Base-by-base conservation (phyloP, 1,284 basidiomycete genomes). In the Mycosarcoma mackinlayi region DNA sequence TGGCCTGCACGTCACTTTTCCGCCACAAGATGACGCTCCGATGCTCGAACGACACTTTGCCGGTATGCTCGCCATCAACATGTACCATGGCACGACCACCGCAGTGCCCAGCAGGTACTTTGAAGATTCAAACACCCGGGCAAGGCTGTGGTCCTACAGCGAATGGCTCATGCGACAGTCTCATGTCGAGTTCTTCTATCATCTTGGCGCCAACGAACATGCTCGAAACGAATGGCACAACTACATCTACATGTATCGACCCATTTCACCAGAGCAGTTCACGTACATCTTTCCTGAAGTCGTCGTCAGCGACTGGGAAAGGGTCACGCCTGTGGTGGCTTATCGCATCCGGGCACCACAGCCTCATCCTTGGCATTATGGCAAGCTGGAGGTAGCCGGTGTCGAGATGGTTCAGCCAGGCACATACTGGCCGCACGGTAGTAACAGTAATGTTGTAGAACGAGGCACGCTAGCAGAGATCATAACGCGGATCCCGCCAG, bases 381-480 rank as follows among this genome's bases (percentile, higher is more conserved):
- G 47, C 10, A 44, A 25, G 25, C 9, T 57, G 18, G 55, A 57
- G 33, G 35, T 57, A 6, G 31, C 41, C 3, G 51, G 51, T 14
- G 41, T 53, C 0, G 51, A 53, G 21, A 45, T 53, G 51, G 27
- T 45, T 10, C 31, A 52, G 24, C 33, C 35, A 34, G 30, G n/a
- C n/a, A n/a, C n/a, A n/a, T n/a, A n/a, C n/a, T n/a, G n/a, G n/a
- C n/a, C n/a, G n/a, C n/a, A n/a, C n/a, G n/a, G n/a, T n/a, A n/a
- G n/a, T n/a, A n/a, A n/a, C n/a, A n/a, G n/a, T n/a, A n/a, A n/a
- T n/a, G n/a, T n/a, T n/a, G n/a, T n/a, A n/a, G n/a, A n/a, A n/a
- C n/a, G n/a, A n/a, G n/a, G n/a, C n/a, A n/a, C n/a, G n/a, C n/a
- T n/a, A n/a, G n/a, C n/a, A n/a, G n/a, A n/a, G n/a, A n/a, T n/a